Conservation (phyloP, 306 rosid species). For the Oxytropis ochrocephala region DNA sequence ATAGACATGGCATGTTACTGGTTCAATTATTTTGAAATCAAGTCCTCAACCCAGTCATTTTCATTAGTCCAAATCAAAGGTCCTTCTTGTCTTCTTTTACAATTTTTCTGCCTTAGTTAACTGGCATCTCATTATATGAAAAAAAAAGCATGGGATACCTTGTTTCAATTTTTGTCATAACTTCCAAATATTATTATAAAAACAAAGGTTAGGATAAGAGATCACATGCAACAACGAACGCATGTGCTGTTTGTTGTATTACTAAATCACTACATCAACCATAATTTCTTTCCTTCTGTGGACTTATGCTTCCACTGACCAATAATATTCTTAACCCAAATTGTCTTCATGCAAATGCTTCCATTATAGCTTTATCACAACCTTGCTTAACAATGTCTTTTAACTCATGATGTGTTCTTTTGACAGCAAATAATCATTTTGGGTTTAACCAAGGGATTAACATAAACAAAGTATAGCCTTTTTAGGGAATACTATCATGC, state of each 20-base stretch:
- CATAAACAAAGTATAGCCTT: not conserved
- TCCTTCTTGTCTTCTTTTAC: not conserved
- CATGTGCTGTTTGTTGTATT: constrained; percentile 25
- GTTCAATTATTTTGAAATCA: too few species aligned
- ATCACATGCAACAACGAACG: constrained; percentile 12
- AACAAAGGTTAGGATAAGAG: constrained; percentile 23
- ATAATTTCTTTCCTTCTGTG: constrained; percentile 10
- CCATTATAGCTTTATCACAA: constrained; percentile 8
- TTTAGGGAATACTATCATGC: constrained; percentile 30
- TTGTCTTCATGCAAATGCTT: constrained; percentile 7
- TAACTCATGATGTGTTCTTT: constrained; percentile 8
- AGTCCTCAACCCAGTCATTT: constrained; percentile 1
- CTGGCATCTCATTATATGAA: not conserved
- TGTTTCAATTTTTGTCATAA: constrained; percentile 4
- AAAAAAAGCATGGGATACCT: constrained; percentile 24
- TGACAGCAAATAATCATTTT: constrained; percentile 4
- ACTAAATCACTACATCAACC: constrained; percentile 3
- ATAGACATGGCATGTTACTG: too few species aligned
- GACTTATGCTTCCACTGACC: constrained; percentile 2
- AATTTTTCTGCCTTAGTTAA: not conserved
- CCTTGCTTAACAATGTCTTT: not conserved
- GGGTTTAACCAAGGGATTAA: constrained; percentile 13
- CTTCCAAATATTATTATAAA: not conserved
- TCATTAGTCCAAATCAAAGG: not conserved
- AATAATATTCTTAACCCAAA: constrained; percentile 14